phyloP scores from a whole-genome alignment of 176 grass and related monocot genomes.

The Oryza rufipogon region DNA sequence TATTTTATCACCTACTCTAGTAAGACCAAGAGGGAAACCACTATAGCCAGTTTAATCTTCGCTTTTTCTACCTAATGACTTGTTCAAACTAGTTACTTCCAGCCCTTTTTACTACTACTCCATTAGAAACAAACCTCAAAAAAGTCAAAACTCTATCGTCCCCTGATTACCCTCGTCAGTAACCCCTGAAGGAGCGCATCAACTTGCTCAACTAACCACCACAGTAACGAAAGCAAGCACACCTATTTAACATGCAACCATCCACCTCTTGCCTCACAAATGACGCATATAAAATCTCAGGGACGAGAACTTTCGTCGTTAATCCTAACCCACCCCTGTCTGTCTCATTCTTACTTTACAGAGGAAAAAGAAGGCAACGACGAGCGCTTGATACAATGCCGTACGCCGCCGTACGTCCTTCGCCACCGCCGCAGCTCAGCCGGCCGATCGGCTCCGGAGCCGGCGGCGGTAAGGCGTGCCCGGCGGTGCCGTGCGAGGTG shows the following conservation, averaged over 20 bases:
- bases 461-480: constrained; percentile 39
- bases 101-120: constrained; percentile 32
- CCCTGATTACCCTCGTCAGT: neutral
- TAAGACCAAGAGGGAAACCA: neutral
- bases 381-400: constrained; percentile 31
- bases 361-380: neutral
- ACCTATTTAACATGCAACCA: constrained; percentile 29
- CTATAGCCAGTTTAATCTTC: neutral
- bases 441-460: neutral
- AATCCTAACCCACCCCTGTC: constrained; percentile 25
- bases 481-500: constrained; percentile 41
- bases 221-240: constrained; percentile 31
- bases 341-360: neutral
- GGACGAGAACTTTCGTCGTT: neutral
- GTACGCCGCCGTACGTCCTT: constrained; percentile 27
- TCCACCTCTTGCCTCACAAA: constrained; percentile 11
- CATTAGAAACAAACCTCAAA: constrained; percentile 35
- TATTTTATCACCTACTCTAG: neutral
- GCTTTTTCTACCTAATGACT: neutral
- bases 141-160: constrained; percentile 6
- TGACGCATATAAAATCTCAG: constrained; percentile 26
- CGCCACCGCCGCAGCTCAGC: constrained; percentile 38
- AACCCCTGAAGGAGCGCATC: constrained; percentile 46
- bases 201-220: constrained; percentile 33
- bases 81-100: constrained; percentile 27